A percentile compares a stretch with the other conserved stretches of the same genome.
Conservation (phyloP, 768 basidiomycete species). For the Lentinula boryana region DNA sequence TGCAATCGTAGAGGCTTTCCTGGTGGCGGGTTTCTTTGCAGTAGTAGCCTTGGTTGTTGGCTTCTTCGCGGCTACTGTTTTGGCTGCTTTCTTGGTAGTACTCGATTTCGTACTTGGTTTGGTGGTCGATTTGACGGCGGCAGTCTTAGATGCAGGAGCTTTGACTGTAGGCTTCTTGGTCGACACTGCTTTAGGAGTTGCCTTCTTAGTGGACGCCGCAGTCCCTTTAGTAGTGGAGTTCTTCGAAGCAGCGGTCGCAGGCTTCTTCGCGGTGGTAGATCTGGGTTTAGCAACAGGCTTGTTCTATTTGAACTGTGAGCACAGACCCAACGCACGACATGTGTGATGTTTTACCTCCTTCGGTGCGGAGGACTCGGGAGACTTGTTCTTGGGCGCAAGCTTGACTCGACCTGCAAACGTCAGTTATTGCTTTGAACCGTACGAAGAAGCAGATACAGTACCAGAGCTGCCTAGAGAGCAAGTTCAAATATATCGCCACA, state of each 20-base stretch:
- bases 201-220: neutral
- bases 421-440: neutral
- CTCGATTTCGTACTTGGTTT: constrained; percentile 8
- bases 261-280: constrained; percentile 16
- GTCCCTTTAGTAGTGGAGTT: neutral
- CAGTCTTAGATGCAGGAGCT: neutral
- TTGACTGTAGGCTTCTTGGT: neutral
- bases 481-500: neutral
- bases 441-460: neutral
- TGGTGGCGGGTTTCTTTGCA: constrained; percentile 8
- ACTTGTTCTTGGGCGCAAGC: constrained; percentile 43
- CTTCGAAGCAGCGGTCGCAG: constrained; percentile 3
- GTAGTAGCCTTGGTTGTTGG: constrained; percentile 27
- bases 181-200: neutral
- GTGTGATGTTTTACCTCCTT: constrained; percentile 15
- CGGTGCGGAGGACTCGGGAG: neutral
- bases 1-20: constrained; percentile 2
- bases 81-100: constrained; percentile 9
- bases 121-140: neutral
- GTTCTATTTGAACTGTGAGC: neutral
- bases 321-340: constrained; percentile 10
- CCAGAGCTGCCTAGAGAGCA: neutral
- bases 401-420: constrained; percentile 55
- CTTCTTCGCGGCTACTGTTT: constrained; percentile 25
- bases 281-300: constrained; percentile 20